Evolutionary conservation across 129 eudicot species (phyloP).

Genomic region (Gnaphalium uliginosum): DNA sequence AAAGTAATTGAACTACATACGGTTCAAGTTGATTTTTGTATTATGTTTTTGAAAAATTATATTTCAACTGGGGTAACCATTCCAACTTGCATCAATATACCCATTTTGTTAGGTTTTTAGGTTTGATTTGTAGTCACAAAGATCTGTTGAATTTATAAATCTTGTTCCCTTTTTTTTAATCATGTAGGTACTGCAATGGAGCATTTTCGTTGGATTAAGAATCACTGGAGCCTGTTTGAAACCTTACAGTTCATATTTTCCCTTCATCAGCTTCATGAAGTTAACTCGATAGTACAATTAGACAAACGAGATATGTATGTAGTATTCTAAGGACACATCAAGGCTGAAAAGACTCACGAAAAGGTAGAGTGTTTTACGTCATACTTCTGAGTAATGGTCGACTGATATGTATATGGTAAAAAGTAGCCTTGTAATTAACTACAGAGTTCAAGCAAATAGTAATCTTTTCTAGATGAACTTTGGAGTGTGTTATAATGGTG

Average conservation of each 20-base stretch:
- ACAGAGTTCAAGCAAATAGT: background rate
- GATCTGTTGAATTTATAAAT: background rate
- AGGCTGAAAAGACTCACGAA: background rate
- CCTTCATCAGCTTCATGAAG: slow-evolving; percentile 7
- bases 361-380: slow-evolving; percentile 3
- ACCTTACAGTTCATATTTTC: background rate
- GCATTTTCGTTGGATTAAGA: slow-evolving; percentile 60
- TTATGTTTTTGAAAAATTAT: background rate
- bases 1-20: background rate
- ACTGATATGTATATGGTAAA: slow-evolving; percentile 10
- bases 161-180: background rate
- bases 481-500: slow-evolving; percentile 6
- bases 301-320: slow-evolving; percentile 4
- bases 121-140: no score
- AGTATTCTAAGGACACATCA: slow-evolving; percentile 8
- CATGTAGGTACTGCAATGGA: slow-evolving; percentile 67
- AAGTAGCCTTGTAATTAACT: background rate
- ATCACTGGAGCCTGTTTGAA: background rate
- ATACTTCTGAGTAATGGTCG: slow-evolving; percentile 3
- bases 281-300: background rate
- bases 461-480: background rate
- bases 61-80: no score
- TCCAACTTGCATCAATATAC: no score
- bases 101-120: no score
- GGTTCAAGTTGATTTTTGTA: background rate